Evolutionary conservation across 2,329 filamentous ascomycete species (phyloP), one percentile per base, ranked within the genome.

Genomic region (Cladosporium oxysporum): DNA sequence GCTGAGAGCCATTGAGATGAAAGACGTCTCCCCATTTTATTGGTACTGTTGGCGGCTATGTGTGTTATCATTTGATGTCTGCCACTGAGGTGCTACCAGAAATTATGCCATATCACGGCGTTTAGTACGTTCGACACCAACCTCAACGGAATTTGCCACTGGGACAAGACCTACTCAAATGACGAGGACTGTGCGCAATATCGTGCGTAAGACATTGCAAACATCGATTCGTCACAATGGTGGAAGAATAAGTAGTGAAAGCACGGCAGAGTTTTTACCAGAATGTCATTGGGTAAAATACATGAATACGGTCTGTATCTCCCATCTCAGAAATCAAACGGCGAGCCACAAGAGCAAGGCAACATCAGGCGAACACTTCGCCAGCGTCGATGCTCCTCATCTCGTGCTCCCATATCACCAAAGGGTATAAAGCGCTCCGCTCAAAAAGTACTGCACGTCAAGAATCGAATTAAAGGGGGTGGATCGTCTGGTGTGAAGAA

Each of bases 201-300:
- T 35, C 33, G 5, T 11, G 33, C 12, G 8, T 5, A 14, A 14
- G 14, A 14, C 12, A 14, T 14, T 4, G 33, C 14, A 5, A 14
- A 14, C 12, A 29, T n/a, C 2, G 10, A 33, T n/a, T 8, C 21
- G 33, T 12, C 18, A 31, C 28, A 31, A 12, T 31, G 28, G 29
- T 26, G 23, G 23, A 26, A 5, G 21, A 12, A 31, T 8, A 3
- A n/a, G 12, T 16, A 16, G 49, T 28, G 28, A 33, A 31, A 31
- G n/a, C 41, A 47, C 41, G 21, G 23, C 82, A 72, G 37, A 44
- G 29, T 41, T 31, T 53, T 31, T 26, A 26, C 55, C 29, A 62
- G 60, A 44, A 62, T 55, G 49, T 53, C 21, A 62, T 37, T 53
- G 60, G 33, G 29, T 50, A 49, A 61, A 50, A 49, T 61, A 61